Evolutionary conservation across 805 yeast genomes (phyloP), one percentile per base, ranked within the genome.

Genomic region (Saccharomycopsis oosterbeekiorum): DNA sequence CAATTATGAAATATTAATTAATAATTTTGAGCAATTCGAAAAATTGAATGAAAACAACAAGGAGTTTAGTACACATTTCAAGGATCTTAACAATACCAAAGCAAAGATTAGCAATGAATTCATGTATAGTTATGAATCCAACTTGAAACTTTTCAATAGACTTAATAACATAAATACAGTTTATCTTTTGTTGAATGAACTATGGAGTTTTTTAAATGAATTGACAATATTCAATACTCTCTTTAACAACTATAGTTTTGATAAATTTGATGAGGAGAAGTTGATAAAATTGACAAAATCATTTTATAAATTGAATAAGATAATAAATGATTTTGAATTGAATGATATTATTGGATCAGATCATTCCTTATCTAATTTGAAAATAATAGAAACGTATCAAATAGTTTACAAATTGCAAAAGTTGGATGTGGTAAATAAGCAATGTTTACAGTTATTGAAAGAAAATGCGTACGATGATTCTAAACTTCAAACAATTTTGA

Each of bases 101-200:
- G 69, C 68, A 15, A 68, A 78, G 55, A 70, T 78, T 43, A 63
- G 71, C 41, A 64, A 67, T n/a, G 76, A 74, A 40, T 66, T 77
- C 21, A 67, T 78, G n/a, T 63, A 66, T 17, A 80, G 80, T 5
- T 78, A 74, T 64, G 78, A 77, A 9, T 74, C 73, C 34, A 76
- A 77, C 1, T 62, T 68, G 12, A 69, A 68, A 54, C 66, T 76
- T 64, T 75, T 76, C 60, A 66, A 66, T 14, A 77, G 80, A 0
- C 65, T 77, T 47, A 71, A 69, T 59, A 70, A 71, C 34, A 68
- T 77, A 4, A 80, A 78, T 62, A 61, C 68, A 1, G 76, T 80
- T 1, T 66, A 72, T 56, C 68, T 69, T 39, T 66, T 78, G 51
- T 65, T 78, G 21, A 68, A 80, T 55, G 77, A 78, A 4, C 68